phyloP scores from a whole-genome alignment of 2,329 filamentous ascomycete species.

The Fusarium nelsonii region DNA sequence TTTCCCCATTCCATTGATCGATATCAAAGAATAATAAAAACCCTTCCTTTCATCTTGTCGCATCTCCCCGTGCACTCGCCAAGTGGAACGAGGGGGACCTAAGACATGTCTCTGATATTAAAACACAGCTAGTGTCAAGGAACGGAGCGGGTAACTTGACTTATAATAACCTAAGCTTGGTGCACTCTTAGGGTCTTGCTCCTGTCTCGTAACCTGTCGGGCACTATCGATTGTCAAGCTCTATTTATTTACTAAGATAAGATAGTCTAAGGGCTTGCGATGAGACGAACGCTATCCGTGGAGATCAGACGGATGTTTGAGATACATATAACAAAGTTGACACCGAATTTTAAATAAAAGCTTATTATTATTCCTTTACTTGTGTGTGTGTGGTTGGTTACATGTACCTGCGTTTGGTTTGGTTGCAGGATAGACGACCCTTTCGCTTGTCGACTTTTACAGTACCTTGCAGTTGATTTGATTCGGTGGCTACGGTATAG shows the following conservation, averaged over 20 bases:
- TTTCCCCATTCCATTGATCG: conserved; percentile 1
- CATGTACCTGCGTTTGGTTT: conserved; percentile 28
- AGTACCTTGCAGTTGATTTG: conserved; percentile 8
- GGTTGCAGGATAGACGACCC: conserved; percentile 21
- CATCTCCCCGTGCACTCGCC: conserved; percentile 12
- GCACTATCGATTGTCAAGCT: conserved; percentile 1
- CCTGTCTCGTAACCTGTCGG: conserved; percentile 18
- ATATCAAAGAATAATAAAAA: background rate
- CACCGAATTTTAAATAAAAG: background rate
- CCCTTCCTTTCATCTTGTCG: background rate
- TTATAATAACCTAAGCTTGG: conserved; percentile 10
- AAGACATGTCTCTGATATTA: conserved; percentile 27
- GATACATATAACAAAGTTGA: background rate
- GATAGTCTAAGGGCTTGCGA: background rate
- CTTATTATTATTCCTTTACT: conserved; percentile 3
- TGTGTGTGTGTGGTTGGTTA: conserved; percentile 2
- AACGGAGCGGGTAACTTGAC: conserved; percentile 29
- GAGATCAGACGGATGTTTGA: background rate
- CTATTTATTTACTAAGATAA: background rate
- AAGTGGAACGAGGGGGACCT: conserved; percentile 21
- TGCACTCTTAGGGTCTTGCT: conserved; percentile 18
- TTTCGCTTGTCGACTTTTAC: conserved; percentile 28
- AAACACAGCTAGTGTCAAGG: conserved; percentile 21
- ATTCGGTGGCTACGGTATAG: conserved; percentile 35
- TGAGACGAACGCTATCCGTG: conserved; percentile 15